These are phyloP conservation scores for Adansonia madagascariensis DNA, from an alignment of 441 rosid species.

Conservation along the genomic window DNA sequence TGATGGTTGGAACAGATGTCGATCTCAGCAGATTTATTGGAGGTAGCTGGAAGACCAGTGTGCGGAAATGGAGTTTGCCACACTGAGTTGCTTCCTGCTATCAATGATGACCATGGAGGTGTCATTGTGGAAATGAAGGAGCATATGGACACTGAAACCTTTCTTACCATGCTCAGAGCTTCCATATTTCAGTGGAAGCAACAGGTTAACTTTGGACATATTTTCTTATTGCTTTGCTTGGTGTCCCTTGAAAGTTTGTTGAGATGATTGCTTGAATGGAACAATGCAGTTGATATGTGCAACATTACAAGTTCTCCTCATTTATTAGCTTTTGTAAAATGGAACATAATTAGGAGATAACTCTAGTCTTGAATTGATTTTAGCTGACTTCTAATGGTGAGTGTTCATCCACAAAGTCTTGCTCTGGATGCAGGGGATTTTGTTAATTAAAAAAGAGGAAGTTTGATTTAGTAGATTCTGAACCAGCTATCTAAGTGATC, in stretches of 20 bases:
- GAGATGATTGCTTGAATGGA: not conserved
- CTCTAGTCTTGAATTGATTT: not conserved
- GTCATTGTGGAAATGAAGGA: constrained; percentile 67
- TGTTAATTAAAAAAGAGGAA: not conserved
- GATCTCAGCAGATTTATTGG: not conserved
- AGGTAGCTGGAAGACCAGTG: not conserved
- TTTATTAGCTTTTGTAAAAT: not conserved
- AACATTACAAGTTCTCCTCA: not conserved
- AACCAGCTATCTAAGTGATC: not conserved
- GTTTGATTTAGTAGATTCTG: not conserved
- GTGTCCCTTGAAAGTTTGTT: not conserved
- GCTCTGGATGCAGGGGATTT: not conserved
- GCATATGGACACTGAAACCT: constrained; percentile 52
- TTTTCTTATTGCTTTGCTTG: not conserved
- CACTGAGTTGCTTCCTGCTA: constrained; percentile 44
- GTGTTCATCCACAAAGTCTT: not conserved
- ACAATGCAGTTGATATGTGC: not conserved
- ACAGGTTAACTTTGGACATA: constrained; percentile 43
- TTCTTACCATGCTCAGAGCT: constrained; percentile 52
- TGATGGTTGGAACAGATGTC: constrained; percentile 22
- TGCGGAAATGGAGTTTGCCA: constrained; percentile 35
- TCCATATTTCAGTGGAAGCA: constrained; percentile 66
- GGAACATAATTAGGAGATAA: not conserved
- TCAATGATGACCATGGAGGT: constrained; percentile 67
- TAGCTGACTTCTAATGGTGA: not conserved